These are phyloP conservation scores for Aspergillus glaucus DNA, from an alignment of 2,329 filamentous ascomycete species.

Conservation along the genomic window DNA sequence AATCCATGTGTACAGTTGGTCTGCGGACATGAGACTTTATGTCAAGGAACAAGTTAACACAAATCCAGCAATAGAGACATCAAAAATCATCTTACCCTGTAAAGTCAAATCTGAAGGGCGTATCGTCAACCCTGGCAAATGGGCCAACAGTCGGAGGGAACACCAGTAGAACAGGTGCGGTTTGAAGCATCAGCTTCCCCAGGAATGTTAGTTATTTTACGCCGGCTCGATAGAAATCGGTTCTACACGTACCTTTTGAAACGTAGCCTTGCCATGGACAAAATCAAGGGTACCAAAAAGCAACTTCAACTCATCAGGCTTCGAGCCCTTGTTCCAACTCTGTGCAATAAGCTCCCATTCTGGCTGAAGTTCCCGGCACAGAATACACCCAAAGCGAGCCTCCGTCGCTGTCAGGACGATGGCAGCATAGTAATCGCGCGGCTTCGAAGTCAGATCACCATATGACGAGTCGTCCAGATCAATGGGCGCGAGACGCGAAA, in stretches of 20 bases:
- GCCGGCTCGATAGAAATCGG: not conserved
- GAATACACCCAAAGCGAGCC: conserved; percentile 70
- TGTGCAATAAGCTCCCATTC: conserved; percentile 84
- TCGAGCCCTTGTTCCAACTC: conserved; percentile 84
- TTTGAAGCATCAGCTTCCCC: conserved; percentile 78
- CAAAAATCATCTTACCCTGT: conserved; percentile 1
- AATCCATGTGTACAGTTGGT: conserved; percentile 73
- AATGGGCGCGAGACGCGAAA: conserved; percentile 62
- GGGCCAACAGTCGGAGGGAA: conserved; percentile 82
- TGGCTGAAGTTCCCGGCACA: conserved; percentile 87
- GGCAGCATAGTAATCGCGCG: conserved; percentile 76
- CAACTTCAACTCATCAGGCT: conserved; percentile 47
- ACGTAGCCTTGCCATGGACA: conserved; percentile 70
- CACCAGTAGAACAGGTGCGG: conserved; percentile 80
- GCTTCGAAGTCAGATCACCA: conserved; percentile 64
- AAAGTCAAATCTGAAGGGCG: conserved; percentile 42
- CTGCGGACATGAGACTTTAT: conserved; percentile 60
- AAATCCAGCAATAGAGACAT: not conserved
- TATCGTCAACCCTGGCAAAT: conserved; percentile 61
- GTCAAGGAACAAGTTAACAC: no score
- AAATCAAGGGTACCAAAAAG: conserved; percentile 87
- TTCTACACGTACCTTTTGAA: conserved; percentile 67
- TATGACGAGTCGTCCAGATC: conserved; percentile 74
- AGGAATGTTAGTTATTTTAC: conserved; percentile 6
- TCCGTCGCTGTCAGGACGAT: conserved; percentile 85